phyloP scores from a whole-genome alignment of 2,329 filamentous ascomycete species.

The Aspergillus fischeri region DNA sequence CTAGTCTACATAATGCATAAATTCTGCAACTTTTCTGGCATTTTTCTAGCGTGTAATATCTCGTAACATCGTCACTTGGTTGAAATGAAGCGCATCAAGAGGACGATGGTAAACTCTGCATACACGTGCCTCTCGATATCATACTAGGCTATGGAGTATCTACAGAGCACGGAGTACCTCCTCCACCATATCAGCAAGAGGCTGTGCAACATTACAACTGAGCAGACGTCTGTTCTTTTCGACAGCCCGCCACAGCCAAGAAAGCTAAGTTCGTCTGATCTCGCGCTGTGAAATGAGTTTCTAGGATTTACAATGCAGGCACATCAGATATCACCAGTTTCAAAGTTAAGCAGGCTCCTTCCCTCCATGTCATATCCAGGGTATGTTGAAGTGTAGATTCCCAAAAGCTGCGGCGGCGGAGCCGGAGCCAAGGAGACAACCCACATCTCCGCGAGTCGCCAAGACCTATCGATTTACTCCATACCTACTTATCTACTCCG shows the following conservation, averaged over 20 bases:
- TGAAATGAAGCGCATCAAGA: too few species aligned
- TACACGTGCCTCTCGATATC: neutral
- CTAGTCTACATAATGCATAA: conserved; percentile 23
- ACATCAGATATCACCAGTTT: too few species aligned
- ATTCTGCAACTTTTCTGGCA: neutral
- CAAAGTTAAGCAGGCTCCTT: neutral
- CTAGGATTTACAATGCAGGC: too few species aligned
- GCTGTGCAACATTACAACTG: neutral
- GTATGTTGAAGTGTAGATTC: conserved; percentile 14
- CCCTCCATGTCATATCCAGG: neutral
- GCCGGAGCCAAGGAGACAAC: neutral
- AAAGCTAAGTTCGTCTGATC: neutral
- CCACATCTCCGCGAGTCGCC: neutral
- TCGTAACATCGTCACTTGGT: neutral
- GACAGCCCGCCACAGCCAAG: neutral
- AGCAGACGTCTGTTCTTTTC: too few species aligned
- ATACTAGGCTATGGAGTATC: neutral
- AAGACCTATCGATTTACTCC: neutral
- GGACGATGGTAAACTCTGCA: neutral
- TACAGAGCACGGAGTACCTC: too few species aligned
- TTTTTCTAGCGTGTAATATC: too few species aligned
- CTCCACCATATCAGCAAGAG: neutral
- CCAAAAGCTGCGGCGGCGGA: neutral
- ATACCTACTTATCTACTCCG: neutral
- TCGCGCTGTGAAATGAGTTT: neutral